Conservation (phyloP, 2,329 filamentous ascomycete genomes). For the Hypomyces rosellus region DNA sequence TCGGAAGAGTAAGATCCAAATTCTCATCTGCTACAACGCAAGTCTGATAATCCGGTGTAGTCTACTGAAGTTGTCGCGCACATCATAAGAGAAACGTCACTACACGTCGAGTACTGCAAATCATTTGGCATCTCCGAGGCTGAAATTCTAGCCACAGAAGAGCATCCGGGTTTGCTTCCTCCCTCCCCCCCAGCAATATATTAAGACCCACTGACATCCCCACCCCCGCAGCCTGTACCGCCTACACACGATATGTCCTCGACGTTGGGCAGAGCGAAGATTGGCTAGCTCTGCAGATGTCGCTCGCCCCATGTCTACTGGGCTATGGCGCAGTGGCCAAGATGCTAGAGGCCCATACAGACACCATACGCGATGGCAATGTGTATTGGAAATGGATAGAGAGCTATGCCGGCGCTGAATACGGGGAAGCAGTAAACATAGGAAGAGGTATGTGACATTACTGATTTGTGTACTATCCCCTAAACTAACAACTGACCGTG, state of each 20-base stretch:
- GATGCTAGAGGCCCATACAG: slow-evolving; percentile 57
- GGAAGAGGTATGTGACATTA: slow-evolving; percentile 55
- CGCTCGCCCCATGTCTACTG: slow-evolving; percentile 80
- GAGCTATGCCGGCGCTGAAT: slow-evolving; percentile 80
- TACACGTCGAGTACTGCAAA: slow-evolving; percentile 79
- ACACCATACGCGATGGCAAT: slow-evolving; percentile 59
- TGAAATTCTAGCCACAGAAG: slow-evolving; percentile 66
- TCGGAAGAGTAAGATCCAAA: slow-evolving; percentile 55
- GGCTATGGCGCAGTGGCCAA: slow-evolving; percentile 78
- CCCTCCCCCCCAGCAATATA: neutral
- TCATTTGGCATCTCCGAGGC: slow-evolving; percentile 69
- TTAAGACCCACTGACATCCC: neutral
- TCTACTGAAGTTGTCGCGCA: slow-evolving; percentile 59
- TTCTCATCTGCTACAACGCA: neutral
- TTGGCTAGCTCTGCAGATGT: slow-evolving; percentile 79
- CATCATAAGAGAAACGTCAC: slow-evolving; percentile 69
- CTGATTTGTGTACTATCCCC: neutral
- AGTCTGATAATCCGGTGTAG: slow-evolving; percentile 16
- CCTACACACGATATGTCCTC: slow-evolving; percentile 79
- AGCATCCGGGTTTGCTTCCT: slow-evolving; percentile 61
- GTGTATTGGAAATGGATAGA: slow-evolving; percentile 87
- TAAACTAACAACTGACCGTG: neutral
- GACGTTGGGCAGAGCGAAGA: slow-evolving; percentile 84
- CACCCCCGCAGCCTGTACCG: slow-evolving; percentile 56
- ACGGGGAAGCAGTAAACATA: slow-evolving; percentile 61